phyloP scores from a whole-genome alignment of 2,329 filamentous ascomycete genomes.

The Trichoderma hamatum region DNA sequence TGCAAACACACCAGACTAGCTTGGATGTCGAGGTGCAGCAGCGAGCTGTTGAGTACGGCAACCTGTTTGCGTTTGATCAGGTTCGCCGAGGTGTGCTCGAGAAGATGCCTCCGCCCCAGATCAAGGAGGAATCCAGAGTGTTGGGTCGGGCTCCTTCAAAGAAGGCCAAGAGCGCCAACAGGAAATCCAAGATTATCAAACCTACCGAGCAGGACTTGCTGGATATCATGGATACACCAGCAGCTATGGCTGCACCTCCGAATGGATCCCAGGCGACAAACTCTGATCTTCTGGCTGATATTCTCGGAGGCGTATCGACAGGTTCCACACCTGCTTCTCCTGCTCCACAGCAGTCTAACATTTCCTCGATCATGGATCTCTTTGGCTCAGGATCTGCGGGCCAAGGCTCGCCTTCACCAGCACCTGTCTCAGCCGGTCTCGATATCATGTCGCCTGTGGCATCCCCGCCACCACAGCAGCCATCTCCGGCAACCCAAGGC shows the following conservation, averaged over 20 bases:
- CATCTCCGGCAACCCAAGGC: conserved; percentile 43
- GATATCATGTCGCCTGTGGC: conserved; percentile 54
- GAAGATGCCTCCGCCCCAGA: conserved; percentile 97
- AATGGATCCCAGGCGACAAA: conserved; percentile 66
- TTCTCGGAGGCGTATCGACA: conserved; percentile 70
- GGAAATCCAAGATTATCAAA: conserved; percentile 76
- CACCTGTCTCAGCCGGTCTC: conserved; percentile 47
- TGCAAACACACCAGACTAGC: conserved; percentile 79
- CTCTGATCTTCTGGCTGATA: conserved; percentile 86
- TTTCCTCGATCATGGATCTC: conserved; percentile 86
- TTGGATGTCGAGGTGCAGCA: conserved; percentile 96
- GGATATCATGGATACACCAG: conserved; percentile 83
- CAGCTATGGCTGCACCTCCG: conserved; percentile 54
- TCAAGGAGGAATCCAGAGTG: conserved; percentile 91
- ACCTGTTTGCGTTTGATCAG: conserved; percentile 88
- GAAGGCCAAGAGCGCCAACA: conserved; percentile 69
- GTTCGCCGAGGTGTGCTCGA: conserved; percentile 89
- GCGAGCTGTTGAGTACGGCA: conserved; percentile 90
- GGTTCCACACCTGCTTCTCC: conserved; percentile 43
- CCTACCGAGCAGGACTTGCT: conserved; percentile 89
- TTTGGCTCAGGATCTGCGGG: conserved; percentile 59
- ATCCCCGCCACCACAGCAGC: conserved; percentile 53
- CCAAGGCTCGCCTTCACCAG: conserved; percentile 36
- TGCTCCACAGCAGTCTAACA: conserved; percentile 58
- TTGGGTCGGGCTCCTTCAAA: conserved; percentile 74